phyloP scores from a whole-genome alignment of 2,329 filamentous ascomycete species.

The Tolypocladium endophyticum region DNA sequence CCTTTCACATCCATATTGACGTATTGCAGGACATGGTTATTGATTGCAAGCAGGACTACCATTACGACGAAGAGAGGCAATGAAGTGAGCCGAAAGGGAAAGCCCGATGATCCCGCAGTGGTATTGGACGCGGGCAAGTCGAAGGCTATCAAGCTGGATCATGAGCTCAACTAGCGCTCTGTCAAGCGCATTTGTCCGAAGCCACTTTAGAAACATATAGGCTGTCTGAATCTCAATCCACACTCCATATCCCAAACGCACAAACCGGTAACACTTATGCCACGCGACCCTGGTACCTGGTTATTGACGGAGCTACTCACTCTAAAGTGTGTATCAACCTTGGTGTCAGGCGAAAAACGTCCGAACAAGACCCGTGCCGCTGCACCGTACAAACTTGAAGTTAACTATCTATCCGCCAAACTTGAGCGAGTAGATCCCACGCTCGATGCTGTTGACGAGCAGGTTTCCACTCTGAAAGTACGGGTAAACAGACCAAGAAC shows the following conservation, averaged over 20 bases:
- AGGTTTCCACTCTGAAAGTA: constrained; percentile 34
- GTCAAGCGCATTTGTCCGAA: neutral
- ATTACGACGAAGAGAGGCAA: constrained; percentile 32
- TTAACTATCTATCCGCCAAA: neutral
- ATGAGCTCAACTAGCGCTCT: constrained; percentile 24
- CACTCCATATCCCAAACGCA: neutral
- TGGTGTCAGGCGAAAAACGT: neutral
- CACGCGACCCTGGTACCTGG: neutral
- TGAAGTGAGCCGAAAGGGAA: constrained; percentile 27
- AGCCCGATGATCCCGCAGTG: constrained; percentile 30
- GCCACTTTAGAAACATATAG: neutral
- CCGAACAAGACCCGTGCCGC: no score
- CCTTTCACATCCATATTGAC: neutral
- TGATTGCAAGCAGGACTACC: constrained; percentile 15
- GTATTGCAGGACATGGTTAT: neutral
- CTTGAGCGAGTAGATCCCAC: constrained; percentile 32
- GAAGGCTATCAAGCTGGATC: constrained; percentile 28
- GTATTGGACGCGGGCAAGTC: constrained; percentile 30
- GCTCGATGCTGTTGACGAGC: constrained; percentile 37
- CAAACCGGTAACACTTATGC: neutral
- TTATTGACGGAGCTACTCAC: neutral
- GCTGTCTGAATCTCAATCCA: neutral
- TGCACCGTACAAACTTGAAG: neutral
- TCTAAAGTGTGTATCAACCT: neutral
- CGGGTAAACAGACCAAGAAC: constrained; percentile 36